Percentiles rank a stretch among this genome's conserved stretches.
These are phyloP conservation scores for Cyanidioschyzon merolae DNA, from an alignment of 23 red algal genomes.

Conservation along the genomic window DNA sequence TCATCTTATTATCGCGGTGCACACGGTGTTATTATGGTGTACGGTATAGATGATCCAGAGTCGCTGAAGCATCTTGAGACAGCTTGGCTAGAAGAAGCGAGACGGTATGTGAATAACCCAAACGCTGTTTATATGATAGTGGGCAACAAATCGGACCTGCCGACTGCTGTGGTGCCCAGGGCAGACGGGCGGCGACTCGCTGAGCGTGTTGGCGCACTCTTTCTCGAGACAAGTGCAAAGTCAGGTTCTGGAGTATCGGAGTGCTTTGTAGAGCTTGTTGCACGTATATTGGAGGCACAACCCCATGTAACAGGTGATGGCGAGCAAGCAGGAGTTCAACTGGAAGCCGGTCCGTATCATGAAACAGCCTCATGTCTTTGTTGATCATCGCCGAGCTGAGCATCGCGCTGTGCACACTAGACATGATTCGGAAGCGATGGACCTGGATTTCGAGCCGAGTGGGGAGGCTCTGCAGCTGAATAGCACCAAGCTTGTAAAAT, in stretches of 20 bases:
- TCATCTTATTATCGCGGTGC: constrained; percentile 75
- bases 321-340: background rate
- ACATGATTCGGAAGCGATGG: too few relatives aligned
- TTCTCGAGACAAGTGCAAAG: constrained; percentile 62
- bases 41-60: constrained; percentile 53
- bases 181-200: constrained; percentile 56
- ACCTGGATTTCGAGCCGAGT: too few relatives aligned
- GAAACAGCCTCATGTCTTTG: background rate
- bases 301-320: background rate
- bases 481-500: too few relatives aligned
- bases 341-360: background rate
- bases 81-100: constrained; percentile 57
- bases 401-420: too few relatives aligned
- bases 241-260: constrained; percentile 47
- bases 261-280: constrained; percentile 64
- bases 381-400: too few relatives aligned
- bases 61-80: constrained; percentile 37
- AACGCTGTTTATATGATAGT: constrained; percentile 65
- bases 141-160: constrained; percentile 74
- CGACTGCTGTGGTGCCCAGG: constrained; percentile 36
- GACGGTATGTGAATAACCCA: constrained; percentile 43
- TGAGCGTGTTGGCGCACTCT: constrained; percentile 40
- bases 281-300: constrained; percentile 39
- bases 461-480: too few relatives aligned
- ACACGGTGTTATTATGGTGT: constrained; percentile 67